Conservation (phyloP, 768 basidiomycete genomes). For the Mycena maculata region DNA sequence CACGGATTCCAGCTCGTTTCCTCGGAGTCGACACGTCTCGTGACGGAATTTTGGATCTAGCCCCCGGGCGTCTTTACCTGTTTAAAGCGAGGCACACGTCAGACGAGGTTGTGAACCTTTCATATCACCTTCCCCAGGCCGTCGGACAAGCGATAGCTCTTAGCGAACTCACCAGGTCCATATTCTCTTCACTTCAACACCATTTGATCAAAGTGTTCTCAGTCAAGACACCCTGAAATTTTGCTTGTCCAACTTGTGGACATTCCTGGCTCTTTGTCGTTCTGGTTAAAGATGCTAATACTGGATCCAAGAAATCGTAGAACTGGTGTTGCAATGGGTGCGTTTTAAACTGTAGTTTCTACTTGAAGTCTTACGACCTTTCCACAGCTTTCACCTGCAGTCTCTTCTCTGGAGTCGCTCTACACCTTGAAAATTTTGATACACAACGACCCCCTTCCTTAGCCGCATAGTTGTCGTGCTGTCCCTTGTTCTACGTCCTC, state of each 20-base stretch:
- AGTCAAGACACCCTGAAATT: conserved; percentile 12
- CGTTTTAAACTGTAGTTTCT: not conserved
- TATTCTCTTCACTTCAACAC: not conserved
- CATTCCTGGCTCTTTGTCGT: conserved; percentile 15
- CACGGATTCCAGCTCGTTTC: conserved; percentile 1
- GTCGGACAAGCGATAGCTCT: conserved; percentile 16
- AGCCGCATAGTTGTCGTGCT: too few species aligned
- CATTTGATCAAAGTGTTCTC: not conserved
- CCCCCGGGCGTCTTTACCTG: conserved; percentile 3
- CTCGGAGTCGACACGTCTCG: conserved; percentile 10
- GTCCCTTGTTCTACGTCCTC: too few species aligned
- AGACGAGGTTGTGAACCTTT: conserved; percentile 4
- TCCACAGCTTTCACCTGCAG: too few species aligned
- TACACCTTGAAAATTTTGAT: too few species aligned
- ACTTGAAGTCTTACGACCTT: too few species aligned
- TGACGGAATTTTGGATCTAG: conserved; percentile 6
- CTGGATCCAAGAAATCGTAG: not conserved
- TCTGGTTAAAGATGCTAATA: conserved; percentile 9
- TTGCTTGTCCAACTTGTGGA: conserved; percentile 19
- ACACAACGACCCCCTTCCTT: too few species aligned
- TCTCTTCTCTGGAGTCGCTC: too few species aligned
- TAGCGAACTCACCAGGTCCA: conserved; percentile 12
- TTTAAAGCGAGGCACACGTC: conserved; percentile 13
- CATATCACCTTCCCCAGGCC: conserved; percentile 13
- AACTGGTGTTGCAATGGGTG: conserved; percentile 15